A percentile compares a stretch with the other conserved stretches of the same genome.
phyloP scores from a whole-genome alignment of 2,329 filamentous ascomycete genomes.

The Alternaria consortialis region DNA sequence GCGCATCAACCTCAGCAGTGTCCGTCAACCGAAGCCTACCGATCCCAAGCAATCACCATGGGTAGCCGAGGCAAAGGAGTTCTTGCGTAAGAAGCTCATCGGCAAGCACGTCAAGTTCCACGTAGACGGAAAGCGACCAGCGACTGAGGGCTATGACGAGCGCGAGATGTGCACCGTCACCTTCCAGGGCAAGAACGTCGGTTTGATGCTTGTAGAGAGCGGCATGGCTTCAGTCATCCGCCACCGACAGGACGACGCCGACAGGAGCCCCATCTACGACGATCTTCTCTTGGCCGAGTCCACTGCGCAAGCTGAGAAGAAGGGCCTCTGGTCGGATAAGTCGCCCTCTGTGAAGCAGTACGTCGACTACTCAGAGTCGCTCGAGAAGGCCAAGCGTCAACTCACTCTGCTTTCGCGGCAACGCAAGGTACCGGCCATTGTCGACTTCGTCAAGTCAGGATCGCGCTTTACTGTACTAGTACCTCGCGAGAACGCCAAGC shows the following conservation, averaged over 20 bases:
- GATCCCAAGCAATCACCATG: slow-evolving; percentile 90
- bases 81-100: slow-evolving; percentile 89
- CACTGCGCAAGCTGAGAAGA: slow-evolving; percentile 82
- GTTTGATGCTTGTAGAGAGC: slow-evolving; percentile 84
- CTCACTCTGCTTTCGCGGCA: slow-evolving; percentile 86
- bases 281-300: slow-evolving; percentile 83
- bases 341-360: slow-evolving; percentile 82
- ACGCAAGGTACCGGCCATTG: slow-evolving; percentile 89
- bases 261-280: slow-evolving; percentile 93
- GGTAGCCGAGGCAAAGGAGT: slow-evolving; percentile 94
- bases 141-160: slow-evolving; percentile 89
- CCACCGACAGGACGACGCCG: slow-evolving; percentile 92
- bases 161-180: slow-evolving; percentile 92
- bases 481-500: slow-evolving; percentile 90
- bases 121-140: slow-evolving; percentile 90
- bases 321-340: slow-evolving; percentile 96
- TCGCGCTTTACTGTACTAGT: slow-evolving; percentile 92
- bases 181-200: slow-evolving; percentile 86
- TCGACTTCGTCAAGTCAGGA: slow-evolving; percentile 98
- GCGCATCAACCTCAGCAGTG: slow-evolving; percentile 89
- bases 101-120: slow-evolving; percentile 93
- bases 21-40: slow-evolving; percentile 88
- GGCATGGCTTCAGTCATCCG: slow-evolving; percentile 94
- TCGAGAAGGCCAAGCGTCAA: slow-evolving; percentile 96
- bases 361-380: slow-evolving; percentile 87